These are phyloP conservation scores for Epichloe elymi DNA, from an alignment of 2,329 filamentous ascomycete species.

Conservation along the genomic window DNA sequence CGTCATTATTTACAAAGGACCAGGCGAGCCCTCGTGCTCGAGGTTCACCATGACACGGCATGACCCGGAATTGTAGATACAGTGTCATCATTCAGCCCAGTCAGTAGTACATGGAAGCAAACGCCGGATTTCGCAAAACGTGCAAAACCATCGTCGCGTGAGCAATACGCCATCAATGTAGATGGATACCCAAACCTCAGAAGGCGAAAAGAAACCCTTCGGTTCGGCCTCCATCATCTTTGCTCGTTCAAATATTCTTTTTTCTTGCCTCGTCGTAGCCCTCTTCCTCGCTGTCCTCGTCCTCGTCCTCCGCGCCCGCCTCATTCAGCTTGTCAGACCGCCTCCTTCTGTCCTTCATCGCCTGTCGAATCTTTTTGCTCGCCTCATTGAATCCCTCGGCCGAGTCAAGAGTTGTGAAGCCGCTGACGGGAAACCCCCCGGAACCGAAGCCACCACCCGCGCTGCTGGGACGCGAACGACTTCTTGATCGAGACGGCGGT, in stretches of 20 bases:
- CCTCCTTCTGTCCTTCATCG: constrained; percentile 56
- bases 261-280: constrained; percentile 29
- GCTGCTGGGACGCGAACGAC: constrained; percentile 57
- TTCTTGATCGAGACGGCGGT: constrained; percentile 66
- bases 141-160: neutral
- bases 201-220: neutral
- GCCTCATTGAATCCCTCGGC: constrained; percentile 70
- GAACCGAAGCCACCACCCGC: constrained; percentile 49
- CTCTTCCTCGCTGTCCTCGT: constrained; percentile 30
- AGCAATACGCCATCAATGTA: neutral
- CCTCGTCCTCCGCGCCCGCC: constrained; percentile 23
- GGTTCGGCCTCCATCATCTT: neutral
- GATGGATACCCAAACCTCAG: neutral
- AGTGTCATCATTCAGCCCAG: too few relatives aligned
- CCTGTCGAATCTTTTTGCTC: constrained; percentile 67
- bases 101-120: too few relatives aligned
- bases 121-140: neutral
- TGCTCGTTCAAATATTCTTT: constrained; percentile 23
- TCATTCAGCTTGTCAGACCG: constrained; percentile 33
- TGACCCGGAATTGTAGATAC: too few relatives aligned
- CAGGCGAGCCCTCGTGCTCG: too few relatives aligned
- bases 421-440: constrained; percentile 51
- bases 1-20: too few relatives aligned
- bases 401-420: constrained; percentile 54
- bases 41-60: too few relatives aligned